A percentile compares a stretch with the other conserved stretches of the same genome.
phyloP scores from a whole-genome alignment of 2,329 filamentous ascomycete species.

The Aspergillus felis region DNA sequence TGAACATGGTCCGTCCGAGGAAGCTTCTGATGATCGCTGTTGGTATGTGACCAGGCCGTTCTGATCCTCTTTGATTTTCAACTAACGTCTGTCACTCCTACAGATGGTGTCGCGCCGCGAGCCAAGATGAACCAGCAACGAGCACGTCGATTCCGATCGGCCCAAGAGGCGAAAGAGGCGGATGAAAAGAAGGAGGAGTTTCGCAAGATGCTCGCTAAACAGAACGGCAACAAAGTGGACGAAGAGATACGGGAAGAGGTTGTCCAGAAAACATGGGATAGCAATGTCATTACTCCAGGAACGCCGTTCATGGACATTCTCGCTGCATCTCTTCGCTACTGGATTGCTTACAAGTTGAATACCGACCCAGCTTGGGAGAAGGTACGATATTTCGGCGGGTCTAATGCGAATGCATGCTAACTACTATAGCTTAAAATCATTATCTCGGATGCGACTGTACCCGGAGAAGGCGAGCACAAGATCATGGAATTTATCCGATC shows the following conservation, averaged over 20 bases:
- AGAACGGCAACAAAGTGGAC: conserved; percentile 64
- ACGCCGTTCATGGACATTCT: conserved; percentile 99
- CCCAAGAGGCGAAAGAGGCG: conserved; percentile 91
- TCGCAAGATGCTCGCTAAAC: conserved; percentile 74
- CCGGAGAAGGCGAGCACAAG: conserved; percentile 97
- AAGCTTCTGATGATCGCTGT: conserved; percentile 98
- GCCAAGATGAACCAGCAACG: conserved; percentile 99
- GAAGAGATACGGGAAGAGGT: conserved; percentile 58
- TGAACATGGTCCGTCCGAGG: conserved; percentile 96
- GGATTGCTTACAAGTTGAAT: conserved; percentile 96
- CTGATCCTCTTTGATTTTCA: neutral
- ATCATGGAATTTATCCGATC: conserved; percentile 98
- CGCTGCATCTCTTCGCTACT: conserved; percentile 84
- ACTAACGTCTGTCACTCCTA: neutral
- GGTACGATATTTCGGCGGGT: conserved; percentile 25
- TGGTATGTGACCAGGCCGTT: conserved; percentile 47
- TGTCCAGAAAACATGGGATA: conserved; percentile 88
- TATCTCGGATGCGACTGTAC: conserved; percentile 96
- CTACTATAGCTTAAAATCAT: conserved; percentile 73
- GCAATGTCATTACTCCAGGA: conserved; percentile 83
- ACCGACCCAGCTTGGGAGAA: conserved; percentile 94
- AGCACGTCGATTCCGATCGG: conserved; percentile 88
- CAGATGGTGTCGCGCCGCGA: conserved; percentile 92
- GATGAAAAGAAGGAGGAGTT: conserved; percentile 87
- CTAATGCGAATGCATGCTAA: conserved; percentile 18